phyloP scores from a whole-genome alignment of 306 rosid genomes.

The Castanea sativa region DNA sequence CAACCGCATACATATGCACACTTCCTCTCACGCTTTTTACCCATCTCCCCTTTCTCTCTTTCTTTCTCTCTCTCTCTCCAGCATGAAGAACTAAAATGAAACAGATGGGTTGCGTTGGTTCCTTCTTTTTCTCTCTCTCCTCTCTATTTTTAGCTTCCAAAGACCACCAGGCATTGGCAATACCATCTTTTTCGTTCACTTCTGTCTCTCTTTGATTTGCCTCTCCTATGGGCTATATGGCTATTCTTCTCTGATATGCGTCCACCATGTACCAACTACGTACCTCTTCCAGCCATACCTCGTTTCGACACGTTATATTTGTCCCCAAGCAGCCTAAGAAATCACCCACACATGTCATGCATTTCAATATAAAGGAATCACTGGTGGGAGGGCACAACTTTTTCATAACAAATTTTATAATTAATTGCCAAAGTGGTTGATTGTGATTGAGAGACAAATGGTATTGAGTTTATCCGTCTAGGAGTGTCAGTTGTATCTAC shows the following conservation, averaged over 20 bases:
- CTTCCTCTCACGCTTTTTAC: slow-evolving; percentile 28
- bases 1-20: slow-evolving; percentile 28
- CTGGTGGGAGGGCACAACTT: too few species aligned
- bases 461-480: too few species aligned
- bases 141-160: slow-evolving; percentile 37
- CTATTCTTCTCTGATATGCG: slow-evolving; percentile 12
- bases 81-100: slow-evolving; percentile 40
- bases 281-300: neutral
- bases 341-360: neutral
- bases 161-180: slow-evolving; percentile 31
- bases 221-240: slow-evolving; percentile 11
- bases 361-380: too few species aligned
- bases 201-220: slow-evolving; percentile 4
- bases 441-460: too few species aligned
- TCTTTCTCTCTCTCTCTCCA: slow-evolving; percentile 7
- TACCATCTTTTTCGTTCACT: slow-evolving; percentile 15
- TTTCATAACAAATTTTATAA: too few species aligned
- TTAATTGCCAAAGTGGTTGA: too few species aligned
- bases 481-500: too few species aligned
- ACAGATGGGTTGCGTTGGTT: slow-evolving; percentile 42
- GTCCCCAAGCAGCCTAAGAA: neutral
- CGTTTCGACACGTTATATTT: neutral
- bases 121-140: slow-evolving; percentile 48
- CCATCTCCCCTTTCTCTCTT: neutral
- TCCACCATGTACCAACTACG: neutral